Conservation (phyloP, 495 filamentous ascomycete species). For the Aspergillus panamensis region DNA sequence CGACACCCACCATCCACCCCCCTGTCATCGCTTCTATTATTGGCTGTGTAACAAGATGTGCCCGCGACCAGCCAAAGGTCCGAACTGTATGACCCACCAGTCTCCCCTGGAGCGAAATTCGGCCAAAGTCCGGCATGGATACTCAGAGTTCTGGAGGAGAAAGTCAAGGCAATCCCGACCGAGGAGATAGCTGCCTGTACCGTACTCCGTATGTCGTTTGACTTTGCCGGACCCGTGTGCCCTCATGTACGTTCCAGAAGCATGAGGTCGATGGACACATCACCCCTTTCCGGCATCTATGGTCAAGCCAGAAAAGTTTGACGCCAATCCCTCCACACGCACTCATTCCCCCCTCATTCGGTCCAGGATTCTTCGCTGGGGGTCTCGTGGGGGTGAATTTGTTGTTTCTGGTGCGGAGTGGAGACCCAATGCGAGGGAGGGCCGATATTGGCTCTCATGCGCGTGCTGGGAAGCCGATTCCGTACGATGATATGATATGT, state of each 20-base stretch:
- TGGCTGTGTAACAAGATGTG: constrained; percentile 7
- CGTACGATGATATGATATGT: background rate
- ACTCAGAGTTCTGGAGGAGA: background rate
- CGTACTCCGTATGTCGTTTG: background rate
- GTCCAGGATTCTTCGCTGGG: background rate
- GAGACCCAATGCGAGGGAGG: constrained; percentile 3
- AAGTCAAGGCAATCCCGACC: background rate
- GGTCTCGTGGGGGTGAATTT: background rate
- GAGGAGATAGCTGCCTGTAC: background rate
- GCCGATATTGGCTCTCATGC: background rate
- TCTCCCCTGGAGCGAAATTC: background rate
- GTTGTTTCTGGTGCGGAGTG: background rate
- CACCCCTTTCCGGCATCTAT: background rate
- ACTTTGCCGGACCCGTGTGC: background rate
- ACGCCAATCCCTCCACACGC: constrained; percentile 4
- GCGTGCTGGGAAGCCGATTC: constrained; percentile 4
- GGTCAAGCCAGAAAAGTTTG: background rate
- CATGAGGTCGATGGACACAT: background rate
- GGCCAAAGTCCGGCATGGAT: background rate
- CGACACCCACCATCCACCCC: background rate
- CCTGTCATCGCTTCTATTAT: background rate
- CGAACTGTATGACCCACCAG: background rate
- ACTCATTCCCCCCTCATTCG: background rate
- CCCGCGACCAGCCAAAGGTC: constrained; percentile 3
- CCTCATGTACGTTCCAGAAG: constrained; percentile 4